Percentiles rank a stretch among this genome's conserved stretches.
phyloP scores from a whole-genome alignment of 2,329 filamentous ascomycete species.

The Cladobotryum mycophilum region DNA sequence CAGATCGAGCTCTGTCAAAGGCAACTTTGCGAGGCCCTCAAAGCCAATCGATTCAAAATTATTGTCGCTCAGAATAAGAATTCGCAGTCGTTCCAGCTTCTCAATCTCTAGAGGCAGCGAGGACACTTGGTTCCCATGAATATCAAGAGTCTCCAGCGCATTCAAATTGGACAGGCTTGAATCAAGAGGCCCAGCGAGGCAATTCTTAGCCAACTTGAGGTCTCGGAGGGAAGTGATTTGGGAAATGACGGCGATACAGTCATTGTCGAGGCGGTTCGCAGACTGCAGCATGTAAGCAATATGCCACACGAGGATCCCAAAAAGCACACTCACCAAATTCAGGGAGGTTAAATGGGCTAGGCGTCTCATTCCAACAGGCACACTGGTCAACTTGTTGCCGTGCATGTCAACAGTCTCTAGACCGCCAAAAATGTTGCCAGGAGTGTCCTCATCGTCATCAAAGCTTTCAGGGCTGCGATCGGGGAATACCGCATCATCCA shows the following conservation, averaged over 20 bases:
- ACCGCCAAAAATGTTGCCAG: constrained; percentile 72
- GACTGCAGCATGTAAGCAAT: constrained; percentile 45
- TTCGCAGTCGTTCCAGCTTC: constrained; percentile 62
- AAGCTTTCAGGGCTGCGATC: constrained; percentile 55
- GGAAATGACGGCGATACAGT: constrained; percentile 64
- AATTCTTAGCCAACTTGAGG: constrained; percentile 74
- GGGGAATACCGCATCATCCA: constrained; percentile 73
- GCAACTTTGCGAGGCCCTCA: constrained; percentile 58
- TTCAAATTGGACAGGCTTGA: constrained; percentile 55
- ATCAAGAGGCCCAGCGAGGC: constrained; percentile 62
- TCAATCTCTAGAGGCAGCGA: constrained; percentile 61
- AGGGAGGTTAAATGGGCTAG: constrained; percentile 70
- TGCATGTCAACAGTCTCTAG: constrained; percentile 80
- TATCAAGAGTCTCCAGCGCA: constrained; percentile 71
- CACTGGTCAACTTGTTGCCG: constrained; percentile 65
- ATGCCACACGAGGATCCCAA: background rate
- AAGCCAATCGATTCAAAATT: constrained; percentile 66
- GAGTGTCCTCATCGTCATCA: constrained; percentile 58
- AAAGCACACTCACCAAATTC: constrained; percentile 59
- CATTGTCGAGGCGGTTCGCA: constrained; percentile 71
- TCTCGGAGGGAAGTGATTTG: constrained; percentile 70
- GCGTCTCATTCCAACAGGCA: constrained; percentile 71
- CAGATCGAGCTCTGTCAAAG: constrained; percentile 66
- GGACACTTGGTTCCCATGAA: constrained; percentile 74
- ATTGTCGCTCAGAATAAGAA: constrained; percentile 77